phyloP scores from a whole-genome alignment of 164 flowering plant species.

The Aristolochia californica region DNA sequence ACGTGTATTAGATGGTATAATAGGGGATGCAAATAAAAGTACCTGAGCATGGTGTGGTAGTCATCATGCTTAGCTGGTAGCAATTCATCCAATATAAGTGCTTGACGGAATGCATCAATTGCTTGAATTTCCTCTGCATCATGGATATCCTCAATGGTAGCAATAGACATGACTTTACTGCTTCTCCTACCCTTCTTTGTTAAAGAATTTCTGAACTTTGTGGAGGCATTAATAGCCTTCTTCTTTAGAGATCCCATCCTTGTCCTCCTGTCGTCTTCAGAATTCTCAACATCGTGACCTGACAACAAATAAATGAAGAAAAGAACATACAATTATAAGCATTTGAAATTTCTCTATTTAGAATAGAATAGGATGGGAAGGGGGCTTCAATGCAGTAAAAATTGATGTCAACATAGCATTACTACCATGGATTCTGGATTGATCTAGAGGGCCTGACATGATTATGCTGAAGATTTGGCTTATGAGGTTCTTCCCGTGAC shows the following conservation, averaged over 20 bases:
- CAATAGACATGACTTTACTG: conserved; percentile 54
- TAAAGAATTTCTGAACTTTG: conserved; percentile 70
- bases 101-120: conserved; percentile 79
- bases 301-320: conserved; percentile 2
- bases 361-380: too few relatives aligned
- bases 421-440: conserved; percentile 41
- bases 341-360: too few relatives aligned
- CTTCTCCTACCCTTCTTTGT: conserved; percentile 58
- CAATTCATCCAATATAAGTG: conserved; percentile 63
- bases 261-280: conserved; percentile 80
- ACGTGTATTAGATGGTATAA: too few relatives aligned
- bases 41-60: conserved; percentile 89
- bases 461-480: neutral
- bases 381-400: neutral
- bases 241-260: conserved; percentile 69
- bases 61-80: conserved; percentile 68
- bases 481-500: neutral
- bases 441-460: conserved; percentile 44
- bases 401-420: neutral
- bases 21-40: conserved; percentile 3
- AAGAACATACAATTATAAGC: too few relatives aligned
- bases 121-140: conserved; percentile 71
- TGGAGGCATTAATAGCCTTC: conserved; percentile 77
- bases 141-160: conserved; percentile 71
- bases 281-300: conserved; percentile 76